phyloP scores from a whole-genome alignment of 2,329 filamentous ascomycete genomes.

The Hymenoscyphus fraxineus region DNA sequence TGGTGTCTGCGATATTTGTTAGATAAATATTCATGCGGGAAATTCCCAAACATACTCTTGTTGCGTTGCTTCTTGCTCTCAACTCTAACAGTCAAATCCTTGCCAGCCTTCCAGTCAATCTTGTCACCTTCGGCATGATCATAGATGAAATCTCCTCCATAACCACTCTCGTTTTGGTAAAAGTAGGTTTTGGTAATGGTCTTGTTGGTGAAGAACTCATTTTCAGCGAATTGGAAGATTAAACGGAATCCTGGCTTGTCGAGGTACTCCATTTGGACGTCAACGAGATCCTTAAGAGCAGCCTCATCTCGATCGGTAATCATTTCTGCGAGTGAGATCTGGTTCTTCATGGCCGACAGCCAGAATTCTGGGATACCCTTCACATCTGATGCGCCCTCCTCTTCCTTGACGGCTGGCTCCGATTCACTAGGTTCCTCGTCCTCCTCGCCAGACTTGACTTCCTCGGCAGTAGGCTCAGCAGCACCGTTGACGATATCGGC shows the following conservation, averaged over 20 bases:
- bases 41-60: constrained; percentile 69
- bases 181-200: constrained; percentile 96
- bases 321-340: constrained; percentile 93
- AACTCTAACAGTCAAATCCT: constrained; percentile 88
- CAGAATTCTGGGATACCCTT: constrained; percentile 97
- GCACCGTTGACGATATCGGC: constrained; percentile 86
- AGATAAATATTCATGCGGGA: neutral
- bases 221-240: constrained; percentile 94
- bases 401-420: constrained; percentile 46
- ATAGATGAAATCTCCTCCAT: constrained; percentile 98
- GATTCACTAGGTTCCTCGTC: constrained; percentile 56
- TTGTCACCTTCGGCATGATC: constrained; percentile 98
- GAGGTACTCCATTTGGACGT: constrained; percentile 99
- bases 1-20: constrained; percentile 66
- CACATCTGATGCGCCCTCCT: constrained; percentile 48
- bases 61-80: constrained; percentile 99
- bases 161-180: constrained; percentile 98
- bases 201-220: constrained; percentile 98
- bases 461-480: constrained; percentile 79
- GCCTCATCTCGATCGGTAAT: constrained; percentile 97
- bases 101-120: constrained; percentile 92
- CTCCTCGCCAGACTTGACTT: constrained; percentile 82
- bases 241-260: constrained; percentile 97
- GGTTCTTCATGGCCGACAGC: constrained; percentile 99
- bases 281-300: constrained; percentile 81